Evolutionary conservation across 75 land plant species (phyloP).

Genomic region (Adiantum capillusveneris): DNA sequence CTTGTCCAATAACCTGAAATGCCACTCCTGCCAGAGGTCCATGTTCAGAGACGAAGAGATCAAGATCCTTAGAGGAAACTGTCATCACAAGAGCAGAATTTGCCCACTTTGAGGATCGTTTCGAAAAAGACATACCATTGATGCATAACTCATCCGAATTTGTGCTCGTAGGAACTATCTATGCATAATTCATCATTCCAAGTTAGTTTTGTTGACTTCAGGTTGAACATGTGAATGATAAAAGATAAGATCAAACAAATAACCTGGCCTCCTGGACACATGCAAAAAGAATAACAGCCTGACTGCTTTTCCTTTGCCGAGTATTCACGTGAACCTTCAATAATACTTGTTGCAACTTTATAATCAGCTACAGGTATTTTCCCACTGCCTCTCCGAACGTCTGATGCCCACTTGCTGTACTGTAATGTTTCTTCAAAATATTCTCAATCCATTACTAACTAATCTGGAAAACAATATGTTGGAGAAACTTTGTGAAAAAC

Average conservation of each 20-base stretch:
- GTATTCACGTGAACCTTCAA: slow-evolving; percentile 1
- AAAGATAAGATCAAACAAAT: neutral
- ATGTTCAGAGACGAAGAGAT: slow-evolving; percentile 30
- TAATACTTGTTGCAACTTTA: slow-evolving; percentile 57
- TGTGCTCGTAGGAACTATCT: slow-evolving; percentile 97
- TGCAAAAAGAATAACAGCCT: slow-evolving; percentile 94
- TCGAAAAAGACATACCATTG: slow-evolving; percentile 98
- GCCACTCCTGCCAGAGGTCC: slow-evolving; percentile 88
- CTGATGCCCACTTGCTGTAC: slow-evolving; percentile 76
- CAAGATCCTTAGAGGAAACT: slow-evolving; percentile 65
- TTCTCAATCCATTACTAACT: too few relatives aligned
- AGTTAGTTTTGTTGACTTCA: slow-evolving; percentile 1
- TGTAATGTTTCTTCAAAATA: slow-evolving; percentile 9
- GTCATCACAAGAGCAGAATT: slow-evolving; percentile 91
- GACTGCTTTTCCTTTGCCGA: slow-evolving; percentile 19
- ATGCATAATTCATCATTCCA: slow-evolving; percentile 4
- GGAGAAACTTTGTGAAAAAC: too few relatives aligned
- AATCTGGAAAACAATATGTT: too few relatives aligned
- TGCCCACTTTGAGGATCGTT: slow-evolving; percentile 91
- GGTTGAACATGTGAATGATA: neutral
- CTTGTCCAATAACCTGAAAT: slow-evolving; percentile 77
- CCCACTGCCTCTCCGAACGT: slow-evolving; percentile 77
- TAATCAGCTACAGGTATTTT: slow-evolving; percentile 97
- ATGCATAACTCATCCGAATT: slow-evolving; percentile 76
- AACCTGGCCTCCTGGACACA: slow-evolving; percentile 99